Base-by-base conservation (phyloP, 371 early-diverging fungal genomes). In the Dinochytrium kinnereticum region DNA sequence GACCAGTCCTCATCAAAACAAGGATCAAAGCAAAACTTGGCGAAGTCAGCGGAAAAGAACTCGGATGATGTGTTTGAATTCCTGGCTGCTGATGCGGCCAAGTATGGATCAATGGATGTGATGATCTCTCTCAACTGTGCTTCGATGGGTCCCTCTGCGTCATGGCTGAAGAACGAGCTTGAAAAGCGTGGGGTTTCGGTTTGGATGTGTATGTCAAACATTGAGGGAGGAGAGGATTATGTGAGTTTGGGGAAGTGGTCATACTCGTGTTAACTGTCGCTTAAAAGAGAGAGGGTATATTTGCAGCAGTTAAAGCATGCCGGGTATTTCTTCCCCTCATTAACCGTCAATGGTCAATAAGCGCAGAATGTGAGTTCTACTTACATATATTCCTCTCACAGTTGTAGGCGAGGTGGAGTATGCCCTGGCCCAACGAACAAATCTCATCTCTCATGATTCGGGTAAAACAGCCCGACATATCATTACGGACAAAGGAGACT, bases 381-480 rank as follows among this genome's bases (percentile, higher is more conserved):
- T n/a, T n/a, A n/a, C n/a, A n/a, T n/a, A n/a, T n/a, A n/a, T n/a
- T n/a, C n/a, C n/a, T n/a, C n/a, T n/a, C n/a, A n/a, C n/a, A n/a
- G n/a, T n/a, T n/a, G n/a, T n/a, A n/a, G n/a, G 74, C 61, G 74
- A 73, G 36, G 1, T 3, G 28, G 74, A 73, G 36, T 73, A 68
- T 44, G 50, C 31, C 1, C 69, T 68, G 1, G 74, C 74, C 19
- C n/a, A 68, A 21, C 17, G 74, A 26, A 38, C 55, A 36, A 73
- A 73, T 55, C 61, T 73, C 28, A 73, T 73, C n/a, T 68, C 69
- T 2, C 74, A 73, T 34, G 74, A 73, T 31, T 40, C 61, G 19
- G 64, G 51, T 10, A 67, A 65, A 36, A 73, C 74, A n/a, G n/a
- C 7, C 7, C 53, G 69, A 31, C 55, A 34, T 21, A 73, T 73